Evolutionary conservation across 345 rosid genomes (phyloP).

Genomic region (Linum tenue): DNA sequence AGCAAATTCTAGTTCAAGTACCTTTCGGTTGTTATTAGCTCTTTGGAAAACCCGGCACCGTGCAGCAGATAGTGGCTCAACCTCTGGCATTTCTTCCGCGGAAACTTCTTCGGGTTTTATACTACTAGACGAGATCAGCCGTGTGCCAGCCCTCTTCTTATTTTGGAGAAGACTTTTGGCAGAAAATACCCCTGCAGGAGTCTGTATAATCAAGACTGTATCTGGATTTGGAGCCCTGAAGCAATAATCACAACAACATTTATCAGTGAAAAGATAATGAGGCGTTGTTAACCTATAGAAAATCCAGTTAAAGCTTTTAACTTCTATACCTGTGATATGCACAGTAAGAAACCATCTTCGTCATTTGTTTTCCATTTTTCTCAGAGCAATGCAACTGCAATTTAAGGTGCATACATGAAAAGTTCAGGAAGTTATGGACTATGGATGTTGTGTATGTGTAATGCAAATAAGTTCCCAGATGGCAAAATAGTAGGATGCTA

Average conservation of each 20-base stretch:
- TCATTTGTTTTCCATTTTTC: slow-evolving; percentile 72
- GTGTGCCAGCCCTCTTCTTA: slow-evolving; percentile 53
- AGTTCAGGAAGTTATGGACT: background rate
- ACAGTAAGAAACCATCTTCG: slow-evolving; percentile 82
- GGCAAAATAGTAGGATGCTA: background rate
- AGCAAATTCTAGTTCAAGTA: slow-evolving; percentile 13
- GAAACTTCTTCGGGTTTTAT: slow-evolving; percentile 40
- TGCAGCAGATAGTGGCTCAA: slow-evolving; percentile 56
- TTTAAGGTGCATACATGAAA: slow-evolving; percentile 10
- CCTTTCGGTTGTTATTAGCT: slow-evolving; percentile 61
- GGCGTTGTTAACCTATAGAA: background rate
- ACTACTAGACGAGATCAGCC: slow-evolving; percentile 54
- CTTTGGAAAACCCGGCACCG: slow-evolving; percentile 60
- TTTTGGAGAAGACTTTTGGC: slow-evolving; percentile 55
- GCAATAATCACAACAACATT: background rate
- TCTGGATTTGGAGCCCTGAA: slow-evolving; percentile 59
- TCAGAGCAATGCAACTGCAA: slow-evolving; percentile 78
- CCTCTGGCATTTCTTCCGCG: slow-evolving; percentile 25
- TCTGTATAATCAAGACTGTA: slow-evolving; percentile 50
- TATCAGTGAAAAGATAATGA: background rate
- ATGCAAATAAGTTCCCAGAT: background rate
- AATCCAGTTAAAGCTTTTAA: background rate
- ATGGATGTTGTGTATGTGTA: background rate
- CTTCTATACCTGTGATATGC: slow-evolving; percentile 68
- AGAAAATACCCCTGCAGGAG: slow-evolving; percentile 64